Evolutionary conservation across 2,329 filamentous ascomycete species (phyloP).

Genomic region (Pseudovirgaria hyperparasitica): DNA sequence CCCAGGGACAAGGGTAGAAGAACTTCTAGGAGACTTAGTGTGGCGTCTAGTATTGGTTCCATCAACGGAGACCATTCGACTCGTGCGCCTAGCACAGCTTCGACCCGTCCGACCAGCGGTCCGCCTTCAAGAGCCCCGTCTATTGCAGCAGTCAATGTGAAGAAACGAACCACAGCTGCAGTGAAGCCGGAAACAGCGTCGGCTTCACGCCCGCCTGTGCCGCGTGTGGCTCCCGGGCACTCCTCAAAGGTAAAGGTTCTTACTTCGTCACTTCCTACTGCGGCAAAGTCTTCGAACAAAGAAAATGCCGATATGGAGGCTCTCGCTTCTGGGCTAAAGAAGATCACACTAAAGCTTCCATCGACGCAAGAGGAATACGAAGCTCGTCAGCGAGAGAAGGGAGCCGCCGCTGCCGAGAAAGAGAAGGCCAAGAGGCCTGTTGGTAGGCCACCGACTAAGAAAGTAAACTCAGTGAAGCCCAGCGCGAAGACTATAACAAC

Average conservation of each 20-base stretch:
- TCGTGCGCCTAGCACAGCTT: slow-evolving; percentile 29
- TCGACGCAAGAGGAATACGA: slow-evolving; percentile 46
- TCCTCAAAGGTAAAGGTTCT: slow-evolving; percentile 11
- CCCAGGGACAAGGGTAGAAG: slow-evolving; percentile 3
- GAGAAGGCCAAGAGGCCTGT: slow-evolving; percentile 20
- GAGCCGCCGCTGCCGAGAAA: slow-evolving; percentile 26
- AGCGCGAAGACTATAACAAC: too few species aligned
- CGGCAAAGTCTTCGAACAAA: slow-evolving; percentile 8
- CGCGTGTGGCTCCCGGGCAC: slow-evolving; percentile 27
- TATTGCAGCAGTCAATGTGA: slow-evolving; percentile 24
- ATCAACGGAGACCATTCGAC: slow-evolving; percentile 21
- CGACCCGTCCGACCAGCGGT: too few species aligned
- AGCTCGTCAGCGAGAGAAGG: slow-evolving; percentile 33
- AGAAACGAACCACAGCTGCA: too few species aligned
- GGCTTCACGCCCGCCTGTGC: slow-evolving; percentile 31
- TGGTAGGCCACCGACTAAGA: slow-evolving; percentile 15
- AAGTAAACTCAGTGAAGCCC: too few species aligned
- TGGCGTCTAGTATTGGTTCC: slow-evolving; percentile 31
- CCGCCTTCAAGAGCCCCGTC: too few species aligned
- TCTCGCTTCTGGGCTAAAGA: slow-evolving; percentile 40
- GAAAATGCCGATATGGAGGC: slow-evolving; percentile 33
- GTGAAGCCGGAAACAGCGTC: too few species aligned
- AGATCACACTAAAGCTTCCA: slow-evolving; percentile 46
- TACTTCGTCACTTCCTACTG: slow-evolving; percentile 9
- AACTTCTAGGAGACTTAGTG: slow-evolving; percentile 29